Base-by-base conservation (phyloP, 768 basidiomycete genomes). In the Lentinula aciculospora region DNA sequence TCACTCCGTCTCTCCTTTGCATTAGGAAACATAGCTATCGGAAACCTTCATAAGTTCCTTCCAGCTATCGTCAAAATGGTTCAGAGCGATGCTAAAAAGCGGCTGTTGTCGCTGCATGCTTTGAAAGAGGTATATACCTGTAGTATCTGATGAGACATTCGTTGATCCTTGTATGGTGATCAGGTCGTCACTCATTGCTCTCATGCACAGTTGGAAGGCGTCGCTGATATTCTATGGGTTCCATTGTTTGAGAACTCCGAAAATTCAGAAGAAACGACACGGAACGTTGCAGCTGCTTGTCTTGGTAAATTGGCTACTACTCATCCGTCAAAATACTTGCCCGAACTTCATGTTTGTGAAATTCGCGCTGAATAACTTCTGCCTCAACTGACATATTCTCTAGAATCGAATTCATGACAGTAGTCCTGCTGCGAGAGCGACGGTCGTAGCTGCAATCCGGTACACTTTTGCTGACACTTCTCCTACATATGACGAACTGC, bases 201-300 rank as follows among this genome's bases (percentile, higher is more conserved):
- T 7, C 81, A 87, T 58, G 83, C 82, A 0, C 92, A 96, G 62
- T 73, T 98, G 25, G 94, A 94, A 63, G 80, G 81, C 23, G 84
- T 96, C 42, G 94, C 96, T 1, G 94, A 98, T 58, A 72, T 83
- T 28, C 82, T 98, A 8, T 99, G 97, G 97, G 78, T 78, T 2
- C 95, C 96, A 3, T 79, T 99, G 13, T 96, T 98, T 68, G 84
- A 91, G 64, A 89, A 94, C 68, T 94, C 93, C 10, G 88, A 92
- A 59, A 88, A 85, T 60, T 81, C 89, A 15, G 96, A 96, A 60
- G 96, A 98, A 71, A 89, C 89, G 7, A 89, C 92, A 1, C 78
- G 95, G 50, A 98, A 97, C 67, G 92, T 98, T 36, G 93, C 95
- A 25, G 94, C 97, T 46, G 95, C 96, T 2, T 98, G 95, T 68